These are phyloP conservation scores for Cyberlindnera petersonii DNA, from an alignment of 805 yeast species.

Conservation along the genomic window DNA sequence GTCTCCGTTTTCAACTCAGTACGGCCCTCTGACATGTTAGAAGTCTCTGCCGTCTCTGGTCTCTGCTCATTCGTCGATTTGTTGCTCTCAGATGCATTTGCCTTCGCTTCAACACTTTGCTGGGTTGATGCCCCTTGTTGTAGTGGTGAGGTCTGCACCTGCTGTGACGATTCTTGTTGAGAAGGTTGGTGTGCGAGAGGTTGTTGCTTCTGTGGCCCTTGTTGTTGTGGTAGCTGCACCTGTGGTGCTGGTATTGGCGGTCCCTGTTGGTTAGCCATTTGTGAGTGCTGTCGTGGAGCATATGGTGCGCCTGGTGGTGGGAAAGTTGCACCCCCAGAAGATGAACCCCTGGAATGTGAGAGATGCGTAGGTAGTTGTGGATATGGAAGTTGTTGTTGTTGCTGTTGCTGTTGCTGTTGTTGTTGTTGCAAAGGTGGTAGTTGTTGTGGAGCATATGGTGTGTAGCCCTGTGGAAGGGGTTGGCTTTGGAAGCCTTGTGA, in stretches of 20 bases:
- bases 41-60: conserved; percentile 17
- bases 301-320: conserved; percentile 13
- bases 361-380: conserved; percentile 12
- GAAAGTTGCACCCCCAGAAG: conserved; percentile 14
- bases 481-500: not conserved
- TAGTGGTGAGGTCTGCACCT: conserved; percentile 1
- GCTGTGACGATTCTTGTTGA: conserved; percentile 3
- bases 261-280: conserved; percentile 4
- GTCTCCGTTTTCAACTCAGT: conserved; percentile 19
- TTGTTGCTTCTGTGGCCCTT: conserved; percentile 4
- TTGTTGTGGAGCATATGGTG: conserved; percentile 13
- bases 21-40: conserved; percentile 18
- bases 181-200: conserved; percentile 1
- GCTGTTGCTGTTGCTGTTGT: conserved; percentile 13
- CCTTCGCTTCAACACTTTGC: conserved; percentile 6
- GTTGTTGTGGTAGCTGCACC: conserved; percentile 1
- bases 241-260: conserved; percentile 3
- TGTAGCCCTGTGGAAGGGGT: conserved; percentile 1
- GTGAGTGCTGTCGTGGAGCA: conserved; percentile 5
- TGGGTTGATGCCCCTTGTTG: not conserved
- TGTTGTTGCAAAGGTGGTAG: conserved; percentile 12
- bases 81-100: too few relatives aligned
- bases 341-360: conserved; percentile 16
- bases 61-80: too few relatives aligned
- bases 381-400: conserved; percentile 5